Base-by-base conservation (phyloP, 164 flowering plant genomes). In the Platanus orientalis region DNA sequence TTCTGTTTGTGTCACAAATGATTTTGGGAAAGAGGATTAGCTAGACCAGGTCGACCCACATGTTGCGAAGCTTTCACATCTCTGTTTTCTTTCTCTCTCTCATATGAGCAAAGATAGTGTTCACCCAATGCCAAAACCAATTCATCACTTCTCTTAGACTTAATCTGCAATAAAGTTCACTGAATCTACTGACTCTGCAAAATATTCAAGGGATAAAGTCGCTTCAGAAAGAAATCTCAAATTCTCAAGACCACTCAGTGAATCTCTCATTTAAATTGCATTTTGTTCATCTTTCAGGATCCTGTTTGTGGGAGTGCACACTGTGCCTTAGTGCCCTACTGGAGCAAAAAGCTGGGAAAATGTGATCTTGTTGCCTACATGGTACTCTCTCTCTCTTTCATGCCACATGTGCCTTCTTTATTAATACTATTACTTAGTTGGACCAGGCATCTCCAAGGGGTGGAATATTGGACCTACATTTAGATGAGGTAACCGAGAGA, bases 291-390 rank as follows among this genome's bases (percentile, higher is more conserved):
- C 26, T 62, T 77, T 51, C 72, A 88, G 97, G 96, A 91, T 79
- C 96, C 85, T 66, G 93, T 91, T 51, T 75, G 80, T 73, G 97
- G 97, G 48, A 89, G 92, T 73, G 88, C 84, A 53, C 90, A 91
- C 66, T 91, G 96, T 78, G 83, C 86, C 23, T 67, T 91, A 59
- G 85, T 80, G 59, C 71, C 80, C 13, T 87, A 89, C 53, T 91
- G 97, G 97, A 69, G 79, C 69, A 64, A 83, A 64, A 85, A 81
- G 77, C 78, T 91, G 39, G 82, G 82, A n/a, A 91, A 87, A 73
- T 26, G 50, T 50, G 85, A 89, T 55, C 69, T 87, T 47, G 56
- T 73, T 36, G 97, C 94, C 0, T 83, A 82, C 49, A 1, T 0
- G 20, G 17, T 58, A 23, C 10, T 21, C 40, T 36, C 54, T 28